These are phyloP conservation scores for Pseudocercospora crystallina DNA, from an alignment of 2,329 filamentous ascomycete species.

Conservation along the genomic window DNA sequence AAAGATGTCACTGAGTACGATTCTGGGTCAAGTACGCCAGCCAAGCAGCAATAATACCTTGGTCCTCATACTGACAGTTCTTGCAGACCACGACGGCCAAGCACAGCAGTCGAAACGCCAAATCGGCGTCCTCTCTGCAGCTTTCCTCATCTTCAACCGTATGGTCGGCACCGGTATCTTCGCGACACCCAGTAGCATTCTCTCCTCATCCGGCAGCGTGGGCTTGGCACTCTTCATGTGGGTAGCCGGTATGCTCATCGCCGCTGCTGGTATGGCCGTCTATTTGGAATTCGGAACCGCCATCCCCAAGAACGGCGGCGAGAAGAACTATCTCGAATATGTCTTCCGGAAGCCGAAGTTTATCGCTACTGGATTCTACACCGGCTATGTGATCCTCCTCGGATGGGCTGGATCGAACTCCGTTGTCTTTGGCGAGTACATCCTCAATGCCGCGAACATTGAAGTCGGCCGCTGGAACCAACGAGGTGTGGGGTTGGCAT, in stretches of 20 bases:
- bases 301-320: slow-evolving; percentile 63
- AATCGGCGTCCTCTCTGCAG: slow-evolving; percentile 56
- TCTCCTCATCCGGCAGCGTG: slow-evolving; percentile 28
- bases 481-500: slow-evolving; percentile 64
- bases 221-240: slow-evolving; percentile 42
- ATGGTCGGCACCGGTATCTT: slow-evolving; percentile 34
- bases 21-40: slow-evolving; percentile 1
- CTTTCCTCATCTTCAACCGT: slow-evolving; percentile 45
- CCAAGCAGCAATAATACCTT: no score
- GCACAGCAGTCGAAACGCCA: slow-evolving; percentile 35
- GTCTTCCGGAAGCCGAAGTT: slow-evolving; percentile 57
- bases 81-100: slow-evolving; percentile 2
- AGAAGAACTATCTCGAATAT: slow-evolving; percentile 53
- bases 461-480: slow-evolving; percentile 67
- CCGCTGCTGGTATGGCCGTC: slow-evolving; percentile 61
- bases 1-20: slow-evolving; percentile 5
- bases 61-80: background rate
- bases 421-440: slow-evolving; percentile 69
- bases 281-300: slow-evolving; percentile 67
- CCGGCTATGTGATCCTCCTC: slow-evolving; percentile 61
- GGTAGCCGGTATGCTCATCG: slow-evolving; percentile 45
- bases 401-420: slow-evolving; percentile 67
- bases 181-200: slow-evolving; percentile 26
- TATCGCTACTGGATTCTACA: slow-evolving; percentile 61
- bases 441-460: slow-evolving; percentile 63